Evolutionary conservation across 495 filamentous ascomycete species (phyloP).

Genomic region (Schizothecium vesticola): DNA sequence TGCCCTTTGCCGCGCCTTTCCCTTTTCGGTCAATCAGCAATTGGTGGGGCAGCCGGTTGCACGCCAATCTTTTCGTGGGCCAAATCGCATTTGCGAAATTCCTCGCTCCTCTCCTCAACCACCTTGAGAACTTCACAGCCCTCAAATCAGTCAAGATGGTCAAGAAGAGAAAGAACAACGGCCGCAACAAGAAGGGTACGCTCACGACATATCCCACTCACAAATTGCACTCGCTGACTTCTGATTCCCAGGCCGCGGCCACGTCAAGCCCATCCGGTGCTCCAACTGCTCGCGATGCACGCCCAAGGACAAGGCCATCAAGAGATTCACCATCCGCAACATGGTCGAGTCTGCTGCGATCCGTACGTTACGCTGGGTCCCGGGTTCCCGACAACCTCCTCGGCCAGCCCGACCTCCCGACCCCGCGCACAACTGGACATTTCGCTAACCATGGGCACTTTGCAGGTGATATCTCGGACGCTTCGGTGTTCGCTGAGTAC

Average conservation of each 20-base stretch:
- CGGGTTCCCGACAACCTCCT: too few species aligned
- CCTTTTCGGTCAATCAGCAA: conserved; percentile 3
- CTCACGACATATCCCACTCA: neutral
- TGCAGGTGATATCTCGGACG: conserved; percentile 98
- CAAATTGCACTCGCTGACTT: neutral
- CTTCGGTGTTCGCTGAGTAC: conserved; percentile 98
- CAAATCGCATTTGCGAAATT: conserved; percentile 26
- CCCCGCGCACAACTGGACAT: neutral
- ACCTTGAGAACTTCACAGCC: conserved; percentile 29
- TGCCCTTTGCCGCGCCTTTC: conserved; percentile 22
- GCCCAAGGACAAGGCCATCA: conserved; percentile 99
- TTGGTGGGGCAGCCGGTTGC: conserved; percentile 18
- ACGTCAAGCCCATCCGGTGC: conserved; percentile 99
- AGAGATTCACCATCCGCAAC: conserved; percentile 99
- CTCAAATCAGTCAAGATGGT: conserved; percentile 81
- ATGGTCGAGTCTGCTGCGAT: conserved; percentile 99
- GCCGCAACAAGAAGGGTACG: conserved; percentile 96
- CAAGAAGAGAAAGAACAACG: conserved; percentile 99
- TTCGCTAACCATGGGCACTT: conserved; percentile 12
- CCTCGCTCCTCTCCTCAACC: conserved; percentile 23
- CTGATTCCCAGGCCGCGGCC: conserved; percentile 58
- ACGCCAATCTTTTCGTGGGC: conserved; percentile 21
- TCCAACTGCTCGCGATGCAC: conserved; percentile 99
- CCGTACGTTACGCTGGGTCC: conserved; percentile 61
- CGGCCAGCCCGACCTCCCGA: neutral